Conservation (phyloP, 768 basidiomycete species). For the Boletus eberwhitei region DNA sequence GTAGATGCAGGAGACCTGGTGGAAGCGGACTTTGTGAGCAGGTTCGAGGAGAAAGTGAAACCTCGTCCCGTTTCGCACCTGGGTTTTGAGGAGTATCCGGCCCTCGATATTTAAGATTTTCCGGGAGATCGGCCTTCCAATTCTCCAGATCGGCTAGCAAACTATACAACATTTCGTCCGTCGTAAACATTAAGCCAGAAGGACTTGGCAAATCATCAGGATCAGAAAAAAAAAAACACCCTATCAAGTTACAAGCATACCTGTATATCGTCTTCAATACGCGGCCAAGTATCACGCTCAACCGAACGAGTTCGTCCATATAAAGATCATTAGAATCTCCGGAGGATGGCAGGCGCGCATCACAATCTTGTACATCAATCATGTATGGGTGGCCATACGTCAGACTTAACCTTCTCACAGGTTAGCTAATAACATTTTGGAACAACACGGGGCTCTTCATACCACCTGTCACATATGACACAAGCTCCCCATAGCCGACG, state of each 20-base stretch:
- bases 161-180: constrained; percentile 69
- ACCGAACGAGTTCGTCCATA: constrained; percentile 86
- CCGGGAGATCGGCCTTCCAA: constrained; percentile 80
- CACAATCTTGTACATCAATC: constrained; percentile 97
- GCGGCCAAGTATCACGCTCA: constrained; percentile 88
- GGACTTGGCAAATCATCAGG: constrained; percentile 47
- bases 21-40: constrained; percentile 1
- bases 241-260: constrained; percentile 34
- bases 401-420: constrained; percentile 64
- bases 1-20: constrained; percentile 80
- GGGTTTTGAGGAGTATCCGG: constrained; percentile 60
- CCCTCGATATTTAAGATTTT: constrained; percentile 74
- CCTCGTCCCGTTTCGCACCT: constrained; percentile 44
- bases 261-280: constrained; percentile 93
- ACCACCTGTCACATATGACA: constrained; percentile 94
- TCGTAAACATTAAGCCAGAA: constrained; percentile 82
- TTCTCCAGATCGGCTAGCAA: constrained; percentile 63
- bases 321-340: constrained; percentile 77
- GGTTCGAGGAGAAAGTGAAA: not conserved
- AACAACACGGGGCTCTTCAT: constrained; percentile 23
- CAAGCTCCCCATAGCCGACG: constrained; percentile 93
- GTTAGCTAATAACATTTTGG: constrained; percentile 1
- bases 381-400: constrained; percentile 92
- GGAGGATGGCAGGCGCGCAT: constrained; percentile 87
- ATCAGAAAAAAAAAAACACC: constrained; percentile 7